Base-by-base conservation (phyloP, 2,329 filamentous ascomycete species). In the Aureobasidium namibiae region DNA sequence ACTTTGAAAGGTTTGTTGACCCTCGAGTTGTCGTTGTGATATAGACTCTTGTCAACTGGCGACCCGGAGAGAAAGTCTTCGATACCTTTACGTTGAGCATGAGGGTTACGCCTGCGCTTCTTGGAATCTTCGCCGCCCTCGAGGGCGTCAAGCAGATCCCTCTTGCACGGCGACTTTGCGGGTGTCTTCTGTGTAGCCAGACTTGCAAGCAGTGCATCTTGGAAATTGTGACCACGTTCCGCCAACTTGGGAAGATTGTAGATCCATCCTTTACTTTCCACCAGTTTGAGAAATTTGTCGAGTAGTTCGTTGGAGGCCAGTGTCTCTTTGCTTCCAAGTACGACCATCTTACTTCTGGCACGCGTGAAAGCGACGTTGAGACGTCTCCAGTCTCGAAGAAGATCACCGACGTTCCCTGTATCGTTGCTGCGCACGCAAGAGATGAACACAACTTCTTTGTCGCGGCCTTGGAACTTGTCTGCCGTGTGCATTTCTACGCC, bases 361-460 rank as follows among this genome's bases (percentile, higher is more conserved):
- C 94, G 81, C 4, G 94, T 99, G 64, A 99, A 89, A 0, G 94
- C 94, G 3, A 99, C 94, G 67, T 99, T 99, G 70, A 99, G 91
- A 50, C 94, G 79, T 59, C 94, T 80, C 88, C 91, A 95, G 72
- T 99, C 94, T 62, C 88, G 89, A 29, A 99, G 78, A 46, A 99
- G 73, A 59, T 97, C 94, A 18, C 94, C 94, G n/a, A 99, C 92
- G 52, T 82, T 84, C 63, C 86, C 84, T 1, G 82, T 81, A 23
- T 92, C 85, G 67, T 99, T 99, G 70, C 85, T 92, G 31, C 94
- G 83, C 14, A 97, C 94, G 31, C 95, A 86, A 59, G 85, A 90
- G 9, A 99, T 81, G 14, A 99, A 83, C 0, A 97, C 83, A 2
- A 95, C 86, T 68, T 96, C 91, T 70, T 99, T 99, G 74, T 99